Conservation (phyloP, 495 filamentous ascomycete genomes). For the Aspergillus haitiensis region DNA sequence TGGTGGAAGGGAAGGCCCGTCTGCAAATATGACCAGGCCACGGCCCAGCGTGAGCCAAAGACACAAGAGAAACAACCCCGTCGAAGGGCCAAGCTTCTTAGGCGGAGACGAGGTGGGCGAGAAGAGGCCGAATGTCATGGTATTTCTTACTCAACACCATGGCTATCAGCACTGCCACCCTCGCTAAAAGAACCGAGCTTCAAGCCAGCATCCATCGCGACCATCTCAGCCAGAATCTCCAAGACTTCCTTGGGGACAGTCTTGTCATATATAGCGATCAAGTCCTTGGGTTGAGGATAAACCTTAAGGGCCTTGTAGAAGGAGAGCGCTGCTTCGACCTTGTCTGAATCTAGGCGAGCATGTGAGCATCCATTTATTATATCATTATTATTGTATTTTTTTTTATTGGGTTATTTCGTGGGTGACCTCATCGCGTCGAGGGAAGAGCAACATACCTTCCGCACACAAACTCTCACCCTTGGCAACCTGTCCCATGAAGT, state of each 20-base stretch:
- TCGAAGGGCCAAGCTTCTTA: constrained; percentile 21
- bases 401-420: background rate
- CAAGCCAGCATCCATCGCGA: constrained; percentile 78
- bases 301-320: constrained; percentile 99
- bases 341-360: constrained; percentile 58
- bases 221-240: constrained; percentile 96
- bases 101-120: constrained; percentile 17
- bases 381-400: constrained; percentile 9
- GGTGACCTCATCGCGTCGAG: background rate
- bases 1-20: constrained; percentile 15
- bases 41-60: constrained; percentile 28
- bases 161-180: constrained; percentile 36
- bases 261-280: constrained; percentile 97
- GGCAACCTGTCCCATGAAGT: constrained; percentile 94
- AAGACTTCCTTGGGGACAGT: constrained; percentile 93
- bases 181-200: constrained; percentile 56
- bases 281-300: constrained; percentile 87
- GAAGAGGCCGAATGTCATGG: constrained; percentile 12
- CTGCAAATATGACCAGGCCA: constrained; percentile 20
- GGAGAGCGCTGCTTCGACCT: constrained; percentile 81
- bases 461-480: constrained; percentile 75
- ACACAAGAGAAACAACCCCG: constrained; percentile 20
- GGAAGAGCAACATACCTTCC: constrained; percentile 54
- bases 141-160: constrained; percentile 40
- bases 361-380: constrained; percentile 20